phyloP scores from a whole-genome alignment of 768 basidiomycete species.

The Termitomyces sp. region DNA sequence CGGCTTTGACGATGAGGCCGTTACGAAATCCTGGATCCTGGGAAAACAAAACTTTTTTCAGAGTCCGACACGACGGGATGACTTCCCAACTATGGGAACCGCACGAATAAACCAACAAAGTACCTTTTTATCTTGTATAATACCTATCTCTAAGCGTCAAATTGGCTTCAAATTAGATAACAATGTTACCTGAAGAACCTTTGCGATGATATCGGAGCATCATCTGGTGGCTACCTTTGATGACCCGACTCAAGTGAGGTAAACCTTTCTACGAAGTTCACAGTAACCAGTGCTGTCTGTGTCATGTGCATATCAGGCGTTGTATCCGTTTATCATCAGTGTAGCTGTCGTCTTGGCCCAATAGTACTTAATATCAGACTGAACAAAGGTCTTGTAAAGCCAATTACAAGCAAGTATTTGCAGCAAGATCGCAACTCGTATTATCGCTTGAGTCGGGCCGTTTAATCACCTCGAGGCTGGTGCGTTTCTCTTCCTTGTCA shows the following conservation, averaged over 20 bases:
- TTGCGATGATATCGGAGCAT: constrained; percentile 1
- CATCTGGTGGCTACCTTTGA: neutral
- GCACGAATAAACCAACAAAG: no score
- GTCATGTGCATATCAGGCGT: neutral
- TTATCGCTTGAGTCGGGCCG: neutral
- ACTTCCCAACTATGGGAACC: neutral
- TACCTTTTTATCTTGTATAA: no score
- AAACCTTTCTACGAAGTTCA: constrained; percentile 3
- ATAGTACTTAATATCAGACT: neutral
- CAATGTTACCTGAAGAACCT: neutral
- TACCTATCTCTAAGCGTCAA: neutral
- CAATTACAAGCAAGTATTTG: neutral
- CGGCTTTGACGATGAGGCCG: constrained; percentile 25
- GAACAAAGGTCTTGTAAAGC: neutral
- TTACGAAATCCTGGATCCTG: constrained; percentile 1
- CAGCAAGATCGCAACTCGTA: neutral
- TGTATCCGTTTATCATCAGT: neutral
- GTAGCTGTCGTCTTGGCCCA: neutral
- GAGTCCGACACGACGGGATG: constrained; percentile 11
- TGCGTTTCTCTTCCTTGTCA: neutral
- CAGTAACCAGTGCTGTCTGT: neutral
- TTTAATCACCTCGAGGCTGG: constrained; percentile 13
- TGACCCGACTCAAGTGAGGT: no score
- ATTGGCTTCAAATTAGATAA: no score
- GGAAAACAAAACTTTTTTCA: constrained; percentile 24